A percentile compares a stretch with the other conserved stretches of the same genome.
Conservation (phyloP, 139 green algal genomes). For the Chlamydomonas sphaeroides region DNA sequence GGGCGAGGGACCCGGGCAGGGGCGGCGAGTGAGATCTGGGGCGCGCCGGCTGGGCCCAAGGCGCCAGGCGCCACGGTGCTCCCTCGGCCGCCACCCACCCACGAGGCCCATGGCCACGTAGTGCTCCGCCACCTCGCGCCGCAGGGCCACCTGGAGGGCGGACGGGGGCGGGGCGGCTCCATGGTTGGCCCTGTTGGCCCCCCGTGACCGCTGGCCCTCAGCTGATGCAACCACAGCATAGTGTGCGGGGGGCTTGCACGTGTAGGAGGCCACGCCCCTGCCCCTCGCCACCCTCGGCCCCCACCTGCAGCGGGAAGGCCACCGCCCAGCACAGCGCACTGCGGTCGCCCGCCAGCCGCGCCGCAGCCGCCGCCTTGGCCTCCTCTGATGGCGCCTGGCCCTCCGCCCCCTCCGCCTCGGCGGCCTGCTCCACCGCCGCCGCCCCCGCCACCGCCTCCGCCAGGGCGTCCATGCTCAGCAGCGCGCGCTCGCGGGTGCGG, state of each 20-base stretch:
- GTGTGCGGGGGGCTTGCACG: no score
- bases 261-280: no score
- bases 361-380: not conserved
- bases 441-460: conserved; percentile 38
- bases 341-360: conserved; percentile 1
- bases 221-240: no score
- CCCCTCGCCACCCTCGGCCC: no score
- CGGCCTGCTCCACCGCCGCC: not conserved
- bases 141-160: conserved; percentile 50
- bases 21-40: not conserved
- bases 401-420: not conserved
- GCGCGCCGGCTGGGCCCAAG: not conserved
- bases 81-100: conserved; percentile 47
- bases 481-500: conserved; percentile 81
- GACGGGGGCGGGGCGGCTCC: no score
- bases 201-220: not conserved
- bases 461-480: conserved; percentile 80
- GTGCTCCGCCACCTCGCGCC: conserved; percentile 85
- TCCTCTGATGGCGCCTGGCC: no score
- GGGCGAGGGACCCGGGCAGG: not conserved
- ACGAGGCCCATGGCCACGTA: conserved; percentile 86
- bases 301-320: conserved; percentile 64
- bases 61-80: not conserved
- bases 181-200: not conserved
- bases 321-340: conserved; percentile 59